Percentiles rank a stretch among this genome's conserved stretches.
These are phyloP conservation scores for Tulasnella sp. DNA, from an alignment of 768 basidiomycete species.

Conservation along the genomic window DNA sequence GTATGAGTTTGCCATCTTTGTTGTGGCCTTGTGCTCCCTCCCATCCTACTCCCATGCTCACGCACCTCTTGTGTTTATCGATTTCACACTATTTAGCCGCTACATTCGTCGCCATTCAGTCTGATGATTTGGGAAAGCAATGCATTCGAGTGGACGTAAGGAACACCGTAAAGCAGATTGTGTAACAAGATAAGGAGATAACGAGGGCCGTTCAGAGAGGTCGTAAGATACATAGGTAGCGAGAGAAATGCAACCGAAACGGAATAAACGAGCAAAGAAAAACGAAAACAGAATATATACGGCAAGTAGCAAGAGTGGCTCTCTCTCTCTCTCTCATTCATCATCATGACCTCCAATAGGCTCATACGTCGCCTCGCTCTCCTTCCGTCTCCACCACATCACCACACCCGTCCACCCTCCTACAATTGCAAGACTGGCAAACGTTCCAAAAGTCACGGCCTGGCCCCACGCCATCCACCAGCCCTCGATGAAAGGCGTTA, in stretches of 20 bases:
- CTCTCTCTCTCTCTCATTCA: background rate
- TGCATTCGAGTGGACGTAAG: background rate
- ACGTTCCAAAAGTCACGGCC: conserved; percentile 46
- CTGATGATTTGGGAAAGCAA: background rate
- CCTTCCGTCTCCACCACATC: conserved; percentile 58
- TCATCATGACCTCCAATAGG: conserved; percentile 42
- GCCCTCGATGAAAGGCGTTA: conserved; percentile 75
- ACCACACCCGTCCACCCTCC: conserved; percentile 64
- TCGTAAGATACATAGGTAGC: background rate
- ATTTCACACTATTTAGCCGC: background rate
- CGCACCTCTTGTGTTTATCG: background rate
- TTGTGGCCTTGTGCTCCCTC: background rate
- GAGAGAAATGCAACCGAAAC: background rate
- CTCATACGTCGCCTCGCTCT: conserved; percentile 80
- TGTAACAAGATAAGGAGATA: background rate
- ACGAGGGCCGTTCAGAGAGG: background rate
- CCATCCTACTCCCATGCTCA: background rate
- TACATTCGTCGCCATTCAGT: background rate
- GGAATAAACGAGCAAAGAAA: background rate
- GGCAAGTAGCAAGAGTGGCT: background rate
- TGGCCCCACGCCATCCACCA: conserved; percentile 74
- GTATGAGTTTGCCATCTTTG: background rate
- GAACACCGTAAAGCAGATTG: background rate
- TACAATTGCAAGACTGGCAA: conserved; percentile 51
- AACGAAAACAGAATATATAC: background rate